phyloP scores from a whole-genome alignment of 352 stramenopile species.

The Globisporangium canariense region DNA sequence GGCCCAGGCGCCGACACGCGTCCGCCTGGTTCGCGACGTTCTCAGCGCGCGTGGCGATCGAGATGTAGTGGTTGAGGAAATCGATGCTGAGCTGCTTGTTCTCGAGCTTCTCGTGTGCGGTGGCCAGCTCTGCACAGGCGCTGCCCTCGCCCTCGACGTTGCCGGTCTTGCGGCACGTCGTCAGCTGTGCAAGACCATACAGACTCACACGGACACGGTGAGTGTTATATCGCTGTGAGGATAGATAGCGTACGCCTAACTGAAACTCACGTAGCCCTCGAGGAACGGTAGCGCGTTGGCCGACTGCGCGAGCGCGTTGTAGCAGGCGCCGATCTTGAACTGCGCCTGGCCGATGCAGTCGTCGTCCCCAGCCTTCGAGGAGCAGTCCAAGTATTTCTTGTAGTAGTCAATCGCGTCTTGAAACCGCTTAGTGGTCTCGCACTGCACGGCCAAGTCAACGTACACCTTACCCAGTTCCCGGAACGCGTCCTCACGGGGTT shows the following conservation, averaged over 20 bases:
- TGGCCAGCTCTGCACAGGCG: slow-evolving; percentile 86
- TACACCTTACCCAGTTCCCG: slow-evolving; percentile 81
- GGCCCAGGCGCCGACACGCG: slow-evolving; percentile 79
- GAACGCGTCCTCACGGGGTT: slow-evolving; percentile 47
- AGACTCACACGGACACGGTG: background rate
- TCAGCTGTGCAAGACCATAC: slow-evolving; percentile 25
- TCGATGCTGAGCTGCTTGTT: slow-evolving; percentile 84
- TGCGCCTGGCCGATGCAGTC: slow-evolving; percentile 61
- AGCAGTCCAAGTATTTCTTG: slow-evolving; percentile 72
- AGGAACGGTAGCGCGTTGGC: slow-evolving; percentile 80
- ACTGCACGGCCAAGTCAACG: slow-evolving; percentile 43
- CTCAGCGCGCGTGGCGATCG: slow-evolving; percentile 74
- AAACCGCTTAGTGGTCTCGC: slow-evolving; percentile 38
- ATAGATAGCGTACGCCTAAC: background rate
- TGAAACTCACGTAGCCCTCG: slow-evolving; percentile 59
- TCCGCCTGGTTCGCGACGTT: slow-evolving; percentile 87
- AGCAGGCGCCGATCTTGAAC: slow-evolving; percentile 73
- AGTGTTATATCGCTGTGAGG: background rate
- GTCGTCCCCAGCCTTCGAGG: slow-evolving; percentile 54
- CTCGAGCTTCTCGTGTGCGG: slow-evolving; percentile 76
- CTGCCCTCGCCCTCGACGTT: slow-evolving; percentile 77
- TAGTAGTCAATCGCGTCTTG: slow-evolving; percentile 63
- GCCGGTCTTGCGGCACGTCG: slow-evolving; percentile 46
- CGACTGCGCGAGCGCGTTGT: slow-evolving; percentile 58
- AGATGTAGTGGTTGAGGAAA: slow-evolving; percentile 85